phyloP scores from a whole-genome alignment of 805 yeast species.

The Teunomyces kruisii region DNA sequence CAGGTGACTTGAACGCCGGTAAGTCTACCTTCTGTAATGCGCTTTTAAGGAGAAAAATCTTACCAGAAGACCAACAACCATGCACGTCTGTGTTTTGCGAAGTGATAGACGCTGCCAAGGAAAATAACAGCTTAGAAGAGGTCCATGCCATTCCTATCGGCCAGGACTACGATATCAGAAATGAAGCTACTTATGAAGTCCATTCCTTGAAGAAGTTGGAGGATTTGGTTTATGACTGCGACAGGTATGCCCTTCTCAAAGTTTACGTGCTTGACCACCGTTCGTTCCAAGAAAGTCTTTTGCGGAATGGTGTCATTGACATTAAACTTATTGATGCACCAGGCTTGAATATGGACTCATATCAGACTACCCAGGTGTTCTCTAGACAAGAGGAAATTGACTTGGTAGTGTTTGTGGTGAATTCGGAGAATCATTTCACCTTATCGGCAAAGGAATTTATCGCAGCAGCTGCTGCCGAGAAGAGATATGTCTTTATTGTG shows the following conservation, averaged over 20 bases:
- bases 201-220: constrained; percentile 57
- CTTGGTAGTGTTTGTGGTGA: constrained; percentile 91
- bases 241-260: constrained; percentile 68
- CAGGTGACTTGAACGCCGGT: constrained; percentile 97
- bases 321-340: constrained; percentile 96
- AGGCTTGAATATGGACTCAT: constrained; percentile 89
- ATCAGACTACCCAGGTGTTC: constrained; percentile 91
- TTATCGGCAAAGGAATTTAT: constrained; percentile 92
- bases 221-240: constrained; percentile 71
- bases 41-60: constrained; percentile 65
- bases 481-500: constrained; percentile 88
- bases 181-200: constrained; percentile 65
- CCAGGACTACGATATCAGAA: constrained; percentile 47
- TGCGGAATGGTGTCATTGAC: constrained; percentile 89
- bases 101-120: constrained; percentile 73
- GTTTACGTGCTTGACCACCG: constrained; percentile 81
- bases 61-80: constrained; percentile 98
- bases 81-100: constrained; percentile 96
- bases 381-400: constrained; percentile 97
- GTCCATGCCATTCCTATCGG: constrained; percentile 86
- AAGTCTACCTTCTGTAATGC: constrained; percentile 96
- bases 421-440: constrained; percentile 95
- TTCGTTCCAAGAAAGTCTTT: constrained; percentile 62
- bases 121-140: constrained; percentile 75
- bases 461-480: constrained; percentile 85